A percentile compares a stretch with the other conserved stretches of the same genome.
These are phyloP conservation scores for Aspergillus nanangensis DNA, from an alignment of 495 filamentous ascomycete genomes.

Conservation along the genomic window DNA sequence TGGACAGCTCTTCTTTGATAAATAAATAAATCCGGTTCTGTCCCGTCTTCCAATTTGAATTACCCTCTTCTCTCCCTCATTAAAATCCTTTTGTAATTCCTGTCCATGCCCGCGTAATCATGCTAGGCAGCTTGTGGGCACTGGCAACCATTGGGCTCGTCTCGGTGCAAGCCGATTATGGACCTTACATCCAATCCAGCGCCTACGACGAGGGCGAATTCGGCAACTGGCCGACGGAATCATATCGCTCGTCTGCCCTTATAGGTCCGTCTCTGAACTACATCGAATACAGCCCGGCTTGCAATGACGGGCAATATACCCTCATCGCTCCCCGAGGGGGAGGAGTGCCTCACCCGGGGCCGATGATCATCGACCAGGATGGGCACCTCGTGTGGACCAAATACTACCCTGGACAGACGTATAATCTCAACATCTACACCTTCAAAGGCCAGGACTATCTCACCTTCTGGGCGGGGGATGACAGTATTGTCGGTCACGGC, in stretches of 20 bases:
- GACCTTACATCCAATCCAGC: constrained; percentile 8
- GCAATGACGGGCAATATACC: constrained; percentile 33
- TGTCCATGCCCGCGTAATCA: too few species aligned
- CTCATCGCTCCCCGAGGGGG: constrained; percentile 39
- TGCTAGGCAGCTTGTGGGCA: constrained; percentile 7
- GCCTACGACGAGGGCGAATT: constrained; percentile 29
- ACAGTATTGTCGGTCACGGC: constrained; percentile 42
- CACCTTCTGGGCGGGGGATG: constrained; percentile 49
- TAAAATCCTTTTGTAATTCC: too few species aligned
- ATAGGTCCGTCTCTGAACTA: constrained; percentile 37
- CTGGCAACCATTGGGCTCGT: constrained; percentile 2
- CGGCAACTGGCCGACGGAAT: constrained; percentile 35
- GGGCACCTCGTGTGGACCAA: constrained; percentile 42
- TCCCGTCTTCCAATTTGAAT: not conserved
- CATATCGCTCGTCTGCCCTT: constrained; percentile 30
- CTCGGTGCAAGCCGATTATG: constrained; percentile 3
- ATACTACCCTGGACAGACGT: constrained; percentile 27
- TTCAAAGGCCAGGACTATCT: constrained; percentile 41
- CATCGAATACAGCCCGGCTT: constrained; percentile 22
- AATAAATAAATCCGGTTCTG: too few species aligned
- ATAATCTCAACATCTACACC: constrained; percentile 36
- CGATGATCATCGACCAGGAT: constrained; percentile 41
- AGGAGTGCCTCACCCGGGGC: constrained; percentile 29
- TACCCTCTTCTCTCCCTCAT: not conserved
- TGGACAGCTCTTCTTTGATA: not conserved